Evolutionary conservation across 371 early-diverging fungal genomes (phyloP).

Genomic region (Nematocida displodere): DNA sequence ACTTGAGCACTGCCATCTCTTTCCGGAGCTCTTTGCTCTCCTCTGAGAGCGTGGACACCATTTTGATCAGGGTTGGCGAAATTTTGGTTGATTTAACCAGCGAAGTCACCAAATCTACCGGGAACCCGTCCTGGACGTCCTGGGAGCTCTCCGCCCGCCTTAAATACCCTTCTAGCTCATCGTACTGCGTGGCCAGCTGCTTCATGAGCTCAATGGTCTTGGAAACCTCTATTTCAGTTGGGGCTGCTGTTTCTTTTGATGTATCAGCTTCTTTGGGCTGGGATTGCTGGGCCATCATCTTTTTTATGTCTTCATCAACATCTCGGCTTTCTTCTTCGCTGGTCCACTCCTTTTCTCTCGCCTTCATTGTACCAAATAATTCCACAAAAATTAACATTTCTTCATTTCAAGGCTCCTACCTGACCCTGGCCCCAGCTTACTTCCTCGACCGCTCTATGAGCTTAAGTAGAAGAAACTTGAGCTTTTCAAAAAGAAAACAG

Average conservation of each 20-base stretch:
- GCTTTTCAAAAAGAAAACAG: conserved; percentile 59
- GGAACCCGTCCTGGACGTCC: conserved; percentile 36
- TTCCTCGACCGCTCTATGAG: conserved; percentile 52
- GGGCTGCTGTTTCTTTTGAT: not conserved
- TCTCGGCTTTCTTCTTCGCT: conserved; percentile 16
- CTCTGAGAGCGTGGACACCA: conserved; percentile 51
- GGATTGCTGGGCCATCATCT: conserved; percentile 7
- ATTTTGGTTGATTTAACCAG: conserved; percentile 55
- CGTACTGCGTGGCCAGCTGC: conserved; percentile 40
- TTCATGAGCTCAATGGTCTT: conserved; percentile 24
- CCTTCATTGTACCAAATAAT: not conserved
- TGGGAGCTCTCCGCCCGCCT: conserved; percentile 2
- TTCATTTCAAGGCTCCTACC: not conserved
- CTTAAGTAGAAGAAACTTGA: conserved; percentile 60
- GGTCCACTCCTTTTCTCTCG: not conserved
- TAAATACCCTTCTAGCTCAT: conserved; percentile 48
- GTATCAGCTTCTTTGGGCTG: not conserved
- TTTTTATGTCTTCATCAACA: conserved; percentile 39
- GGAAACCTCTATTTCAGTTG: not conserved
- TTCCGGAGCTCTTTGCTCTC: conserved; percentile 29
- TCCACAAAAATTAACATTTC: not conserved
- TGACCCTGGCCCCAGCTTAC: not conserved
- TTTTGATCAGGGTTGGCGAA: conserved; percentile 58
- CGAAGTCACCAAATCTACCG: conserved; percentile 42
- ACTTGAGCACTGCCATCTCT: conserved; percentile 36